Evolutionary conservation across 495 filamentous ascomycete species (phyloP).

Genomic region (Chaetomium fimeti): DNA sequence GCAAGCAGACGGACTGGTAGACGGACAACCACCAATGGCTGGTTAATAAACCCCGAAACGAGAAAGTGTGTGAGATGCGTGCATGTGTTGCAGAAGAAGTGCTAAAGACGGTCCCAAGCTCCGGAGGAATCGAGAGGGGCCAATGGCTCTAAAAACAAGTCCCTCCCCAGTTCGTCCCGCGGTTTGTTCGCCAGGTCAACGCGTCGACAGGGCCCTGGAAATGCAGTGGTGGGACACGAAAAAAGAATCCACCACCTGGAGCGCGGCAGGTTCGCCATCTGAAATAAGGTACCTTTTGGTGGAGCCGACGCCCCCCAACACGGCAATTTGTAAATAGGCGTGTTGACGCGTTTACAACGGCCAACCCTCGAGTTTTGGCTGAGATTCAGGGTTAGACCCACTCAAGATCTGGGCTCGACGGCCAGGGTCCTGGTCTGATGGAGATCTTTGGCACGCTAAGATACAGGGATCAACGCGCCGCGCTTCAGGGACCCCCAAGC

Average conservation of each 20-base stretch:
- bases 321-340: conserved; percentile 15
- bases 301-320: background rate
- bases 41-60: background rate
- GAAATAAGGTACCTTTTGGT: background rate
- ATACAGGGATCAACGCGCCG: conserved; percentile 16
- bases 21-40: background rate
- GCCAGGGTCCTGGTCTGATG: too few relatives aligned
- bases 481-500: background rate
- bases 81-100: background rate
- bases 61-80: background rate
- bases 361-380: conserved; percentile 1
- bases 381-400: background rate
- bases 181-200: background rate
- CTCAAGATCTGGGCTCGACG: background rate
- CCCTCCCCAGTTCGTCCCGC: background rate
- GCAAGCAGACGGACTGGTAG: too few relatives aligned
- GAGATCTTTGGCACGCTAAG: background rate
- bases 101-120: background rate
- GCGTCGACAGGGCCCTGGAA: conserved; percentile 1
- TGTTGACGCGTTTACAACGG: background rate
- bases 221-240: conserved; percentile 10
- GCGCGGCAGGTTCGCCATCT: background rate
- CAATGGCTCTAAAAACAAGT: background rate
- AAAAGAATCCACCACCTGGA: background rate
- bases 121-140: too few relatives aligned